These are phyloP conservation scores for Hamigera avellanea DNA, from an alignment of 495 filamentous ascomycete species.

Conservation along the genomic window DNA sequence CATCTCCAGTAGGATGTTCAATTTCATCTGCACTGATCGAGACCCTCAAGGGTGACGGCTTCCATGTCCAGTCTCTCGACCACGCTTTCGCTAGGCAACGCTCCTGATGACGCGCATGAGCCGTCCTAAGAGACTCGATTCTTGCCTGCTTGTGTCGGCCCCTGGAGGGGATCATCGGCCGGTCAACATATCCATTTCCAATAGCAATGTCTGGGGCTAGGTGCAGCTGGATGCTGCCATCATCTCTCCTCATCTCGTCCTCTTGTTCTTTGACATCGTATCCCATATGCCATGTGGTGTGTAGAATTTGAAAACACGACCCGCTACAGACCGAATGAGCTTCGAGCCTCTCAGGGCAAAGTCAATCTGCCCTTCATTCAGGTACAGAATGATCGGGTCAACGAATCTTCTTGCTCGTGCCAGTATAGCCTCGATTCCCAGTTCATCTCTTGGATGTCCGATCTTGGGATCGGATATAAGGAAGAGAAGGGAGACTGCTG, in stretches of 20 bases:
- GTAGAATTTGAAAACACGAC: conserved; percentile 15
- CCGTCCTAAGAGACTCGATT: neutral
- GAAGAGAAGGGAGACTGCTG: conserved; percentile 21
- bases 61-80: too few relatives aligned
- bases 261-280: too few relatives aligned
- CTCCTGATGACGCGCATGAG: neutral
- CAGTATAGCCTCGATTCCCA: conserved; percentile 7
- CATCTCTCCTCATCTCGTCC: conserved; percentile 1
- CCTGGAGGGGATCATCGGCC: conserved; percentile 2
- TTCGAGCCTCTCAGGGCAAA: conserved; percentile 2
- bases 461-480: conserved; percentile 11
- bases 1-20: neutral
- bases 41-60: conserved; percentile 3
- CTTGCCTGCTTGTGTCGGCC: neutral
- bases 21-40: conserved; percentile 1
- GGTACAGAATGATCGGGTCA: conserved; percentile 15
- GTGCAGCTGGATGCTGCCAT: neutral
- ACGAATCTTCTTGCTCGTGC: conserved; percentile 8
- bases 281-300: conserved; percentile 17
- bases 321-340: conserved; percentile 8
- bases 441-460: neutral
- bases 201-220: too few relatives aligned
- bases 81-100: too few relatives aligned
- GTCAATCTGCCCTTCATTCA: conserved; percentile 1
- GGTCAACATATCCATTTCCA: conserved; percentile 13